These are phyloP conservation scores for Cardamine resedifolia DNA, from an alignment of 345 rosid species.

Conservation along the genomic window DNA sequence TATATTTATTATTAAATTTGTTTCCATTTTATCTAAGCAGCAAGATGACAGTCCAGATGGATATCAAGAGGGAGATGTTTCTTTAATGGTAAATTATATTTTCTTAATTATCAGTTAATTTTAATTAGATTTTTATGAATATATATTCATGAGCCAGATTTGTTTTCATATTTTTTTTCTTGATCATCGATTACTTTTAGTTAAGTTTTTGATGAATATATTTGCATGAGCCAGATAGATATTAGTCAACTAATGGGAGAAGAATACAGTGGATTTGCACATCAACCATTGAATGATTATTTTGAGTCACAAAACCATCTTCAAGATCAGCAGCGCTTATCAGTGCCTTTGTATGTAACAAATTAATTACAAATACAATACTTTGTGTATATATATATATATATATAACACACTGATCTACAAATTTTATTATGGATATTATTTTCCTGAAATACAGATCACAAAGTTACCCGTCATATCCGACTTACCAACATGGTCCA, in stretches of 20 bases:
- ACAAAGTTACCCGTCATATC: not conserved
- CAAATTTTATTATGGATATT: not conserved
- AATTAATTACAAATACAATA: not conserved
- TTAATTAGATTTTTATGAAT: not conserved
- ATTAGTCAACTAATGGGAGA: not conserved
- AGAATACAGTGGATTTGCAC: slow-evolving; percentile 1
- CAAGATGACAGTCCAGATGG: not conserved
- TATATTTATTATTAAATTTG: not conserved
- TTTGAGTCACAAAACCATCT: slow-evolving; percentile 1
- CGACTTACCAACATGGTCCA: not conserved
- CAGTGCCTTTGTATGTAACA: slow-evolving; percentile 19
- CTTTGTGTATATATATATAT: too few relatives aligned
- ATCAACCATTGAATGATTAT: slow-evolving; percentile 3
- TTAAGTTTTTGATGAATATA: not conserved
- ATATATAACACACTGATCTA: not conserved
- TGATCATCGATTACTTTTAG: not conserved
- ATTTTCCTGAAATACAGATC: slow-evolving; percentile 18
- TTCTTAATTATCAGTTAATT: not conserved
- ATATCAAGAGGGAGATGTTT: not conserved
- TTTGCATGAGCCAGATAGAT: slow-evolving; percentile 3
- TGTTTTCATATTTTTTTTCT: not conserved
- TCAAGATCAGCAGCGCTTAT: not conserved
- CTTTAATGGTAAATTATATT: too few relatives aligned
- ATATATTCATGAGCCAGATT: slow-evolving; percentile 1
- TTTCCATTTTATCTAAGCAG: not conserved